Evolutionary conservation across 805 yeast species (phyloP), one percentile per base, ranked within the genome.

Genomic region (Myxozyma udenii): DNA sequence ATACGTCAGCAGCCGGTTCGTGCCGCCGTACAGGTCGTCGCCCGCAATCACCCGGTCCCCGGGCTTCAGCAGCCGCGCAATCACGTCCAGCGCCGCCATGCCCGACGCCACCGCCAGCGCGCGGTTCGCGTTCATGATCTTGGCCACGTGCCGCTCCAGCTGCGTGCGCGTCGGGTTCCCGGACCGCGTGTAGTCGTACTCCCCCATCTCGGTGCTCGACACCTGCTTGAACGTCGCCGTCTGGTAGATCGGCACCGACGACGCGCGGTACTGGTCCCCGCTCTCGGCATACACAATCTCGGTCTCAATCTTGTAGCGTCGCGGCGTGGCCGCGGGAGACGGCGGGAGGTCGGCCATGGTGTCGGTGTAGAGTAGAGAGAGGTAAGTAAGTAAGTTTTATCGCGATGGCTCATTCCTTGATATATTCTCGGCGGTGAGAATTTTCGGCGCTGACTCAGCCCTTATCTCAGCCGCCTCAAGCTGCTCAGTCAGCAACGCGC

Each of bases 31-130:
- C 57, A 90, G 77, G 66, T 90, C 98, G 66, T 87, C 93, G 47
- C 98, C 98, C 3, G 96, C 95, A 60, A 90, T 79, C 30, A 90
- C 90, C 67, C 87, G 88, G 66, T 86, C 95, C n/a, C 90, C 89
- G 1, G 95, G 91, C 36, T 62, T 63, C 55, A 89, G 74, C 45
- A 85, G 71, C 41, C 95, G 77, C 37, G 86, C 77, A 51, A 90
- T 84, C 26, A 88, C 90, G 66, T 91, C 97, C 57, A 87, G 73
- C 50, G 95, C 89, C 2, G 95, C 84, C 98, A 90, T 90, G 23
- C 98, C 98, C 43, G 89, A 80, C 44, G 89, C 80, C 9, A 89
- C 95, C 3, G 95, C 95, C 62, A 78, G 84, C 0, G 87, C 81
- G 44, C 83, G 77, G 25, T 77, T 70, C n/a, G 95, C 90, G 62